These are phyloP conservation scores for Mortierella sp. DNA, from an alignment of 371 early-diverging fungal genomes.

Conservation along the genomic window DNA sequence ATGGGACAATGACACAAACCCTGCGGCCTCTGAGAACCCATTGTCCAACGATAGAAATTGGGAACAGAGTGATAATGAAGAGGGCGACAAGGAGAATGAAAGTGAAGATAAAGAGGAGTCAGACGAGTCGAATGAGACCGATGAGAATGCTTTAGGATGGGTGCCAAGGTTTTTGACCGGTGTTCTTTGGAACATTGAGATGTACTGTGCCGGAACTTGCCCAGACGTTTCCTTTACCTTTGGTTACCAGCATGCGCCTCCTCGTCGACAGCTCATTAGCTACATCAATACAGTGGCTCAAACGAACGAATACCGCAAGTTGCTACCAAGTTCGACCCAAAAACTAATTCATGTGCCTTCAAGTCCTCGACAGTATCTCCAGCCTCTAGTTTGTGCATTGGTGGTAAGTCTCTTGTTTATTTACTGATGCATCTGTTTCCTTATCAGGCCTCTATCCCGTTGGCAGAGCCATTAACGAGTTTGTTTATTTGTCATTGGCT, in stretches of 20 bases:
- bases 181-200: slow-evolving; percentile 47
- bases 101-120: slow-evolving; percentile 10
- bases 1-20: neutral
- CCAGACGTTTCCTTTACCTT: slow-evolving; percentile 42
- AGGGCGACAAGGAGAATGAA: neutral
- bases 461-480: no score
- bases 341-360: slow-evolving; percentile 5
- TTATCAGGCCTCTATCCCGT: neutral
- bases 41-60: no score
- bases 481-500: neutral
- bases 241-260: slow-evolving; percentile 21
- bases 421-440: neutral
- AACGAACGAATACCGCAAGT: neutral
- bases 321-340: slow-evolving; percentile 15
- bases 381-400: slow-evolving; percentile 48
- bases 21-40: neutral
- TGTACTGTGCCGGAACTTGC: slow-evolving; percentile 49
- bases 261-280: slow-evolving; percentile 24
- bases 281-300: slow-evolving; percentile 14
- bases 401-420: slow-evolving; percentile 25
- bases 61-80: slow-evolving; percentile 18
- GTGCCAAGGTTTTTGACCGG: slow-evolving; percentile 35
- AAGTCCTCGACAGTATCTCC: slow-evolving; percentile 16
- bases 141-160: slow-evolving; percentile 4
- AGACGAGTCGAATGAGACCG: neutral